These are phyloP conservation scores for Galerina marginata DNA, from an alignment of 768 basidiomycete genomes.

Conservation along the genomic window DNA sequence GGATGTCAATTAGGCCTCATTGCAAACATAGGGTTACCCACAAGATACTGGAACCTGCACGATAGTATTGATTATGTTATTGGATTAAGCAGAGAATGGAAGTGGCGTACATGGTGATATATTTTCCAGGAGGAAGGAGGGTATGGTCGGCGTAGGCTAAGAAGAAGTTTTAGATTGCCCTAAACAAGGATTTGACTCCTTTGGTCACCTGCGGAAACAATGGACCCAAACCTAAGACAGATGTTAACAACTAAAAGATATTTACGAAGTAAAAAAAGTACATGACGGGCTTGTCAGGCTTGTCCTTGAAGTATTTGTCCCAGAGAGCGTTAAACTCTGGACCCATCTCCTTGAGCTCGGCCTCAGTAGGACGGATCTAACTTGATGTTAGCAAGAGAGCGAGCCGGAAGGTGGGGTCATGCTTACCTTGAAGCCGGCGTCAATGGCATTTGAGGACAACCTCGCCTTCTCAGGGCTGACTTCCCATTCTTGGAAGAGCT, in stretches of 20 bases:
- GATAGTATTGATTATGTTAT: neutral
- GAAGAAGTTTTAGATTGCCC: neutral
- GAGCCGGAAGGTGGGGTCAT: neutral
- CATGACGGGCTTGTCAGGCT: conserved; percentile 82
- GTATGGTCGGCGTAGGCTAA: conserved; percentile 73
- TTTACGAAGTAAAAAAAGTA: conserved; percentile 28
- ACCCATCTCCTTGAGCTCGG: conserved; percentile 79
- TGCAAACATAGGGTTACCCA: conserved; percentile 23
- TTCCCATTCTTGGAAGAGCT: conserved; percentile 71
- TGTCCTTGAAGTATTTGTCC: conserved; percentile 78
- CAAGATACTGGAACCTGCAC: conserved; percentile 67
- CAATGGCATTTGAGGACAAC: conserved; percentile 72
- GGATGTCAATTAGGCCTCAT: neutral
- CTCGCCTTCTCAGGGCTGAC: conserved; percentile 69
- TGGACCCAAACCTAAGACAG: conserved; percentile 58
- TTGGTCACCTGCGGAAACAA: conserved; percentile 59
- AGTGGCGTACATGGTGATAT: conserved; percentile 60
- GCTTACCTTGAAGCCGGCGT: conserved; percentile 73
- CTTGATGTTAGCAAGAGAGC: neutral
- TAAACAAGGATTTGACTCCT: neutral
- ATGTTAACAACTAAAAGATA: neutral
- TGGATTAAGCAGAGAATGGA: neutral
- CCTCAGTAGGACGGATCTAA: conserved; percentile 71
- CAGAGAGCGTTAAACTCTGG: conserved; percentile 74
- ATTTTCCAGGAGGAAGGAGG: conserved; percentile 73